Conservation (phyloP, 2,329 filamentous ascomycete species). For the Chaetomium sp. region DNA sequence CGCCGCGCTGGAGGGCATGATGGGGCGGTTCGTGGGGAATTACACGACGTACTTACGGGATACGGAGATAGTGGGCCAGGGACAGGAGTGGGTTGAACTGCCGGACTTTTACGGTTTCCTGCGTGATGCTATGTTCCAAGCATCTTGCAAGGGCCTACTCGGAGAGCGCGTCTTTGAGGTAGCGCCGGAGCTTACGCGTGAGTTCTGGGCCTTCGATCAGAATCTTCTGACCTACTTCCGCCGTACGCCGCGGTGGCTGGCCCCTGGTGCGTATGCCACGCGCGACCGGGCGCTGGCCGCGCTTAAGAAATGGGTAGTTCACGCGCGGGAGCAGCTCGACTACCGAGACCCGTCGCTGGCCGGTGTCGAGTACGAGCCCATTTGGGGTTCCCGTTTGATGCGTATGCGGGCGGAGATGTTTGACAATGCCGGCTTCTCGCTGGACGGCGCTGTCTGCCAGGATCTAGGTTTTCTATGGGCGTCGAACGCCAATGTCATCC, state of each 20-base stretch:
- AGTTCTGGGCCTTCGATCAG: constrained; percentile 28
- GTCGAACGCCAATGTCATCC: constrained; percentile 16
- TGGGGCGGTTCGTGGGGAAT: constrained; percentile 9
- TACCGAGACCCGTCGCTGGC: constrained; percentile 13
- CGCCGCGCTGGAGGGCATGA: constrained; percentile 9
- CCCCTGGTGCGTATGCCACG: constrained; percentile 18
- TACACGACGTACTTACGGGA: constrained; percentile 8
- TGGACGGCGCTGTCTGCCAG: constrained; percentile 3
- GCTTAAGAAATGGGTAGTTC: constrained; percentile 25
- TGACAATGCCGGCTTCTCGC: constrained; percentile 5
- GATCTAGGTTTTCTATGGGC: constrained; percentile 18
- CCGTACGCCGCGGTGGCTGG: constrained; percentile 24
- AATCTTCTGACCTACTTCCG: constrained; percentile 20
- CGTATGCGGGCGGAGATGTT: constrained; percentile 11
- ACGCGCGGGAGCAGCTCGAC: constrained; percentile 19
- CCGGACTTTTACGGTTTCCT: constrained; percentile 26
- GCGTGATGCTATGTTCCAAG: constrained; percentile 22
- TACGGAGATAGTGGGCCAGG: neutral
- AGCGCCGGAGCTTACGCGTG: constrained; percentile 21
- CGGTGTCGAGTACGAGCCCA: constrained; percentile 25
- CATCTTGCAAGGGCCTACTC: constrained; percentile 22
- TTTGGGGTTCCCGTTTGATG: constrained; percentile 21
- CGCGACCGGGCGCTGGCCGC: constrained; percentile 21
- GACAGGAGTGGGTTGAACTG: constrained; percentile 13
- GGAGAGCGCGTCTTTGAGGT: constrained; percentile 25